Conservation (phyloP, 2,329 filamentous ascomycete genomes). For the Coniella vitis region DNA sequence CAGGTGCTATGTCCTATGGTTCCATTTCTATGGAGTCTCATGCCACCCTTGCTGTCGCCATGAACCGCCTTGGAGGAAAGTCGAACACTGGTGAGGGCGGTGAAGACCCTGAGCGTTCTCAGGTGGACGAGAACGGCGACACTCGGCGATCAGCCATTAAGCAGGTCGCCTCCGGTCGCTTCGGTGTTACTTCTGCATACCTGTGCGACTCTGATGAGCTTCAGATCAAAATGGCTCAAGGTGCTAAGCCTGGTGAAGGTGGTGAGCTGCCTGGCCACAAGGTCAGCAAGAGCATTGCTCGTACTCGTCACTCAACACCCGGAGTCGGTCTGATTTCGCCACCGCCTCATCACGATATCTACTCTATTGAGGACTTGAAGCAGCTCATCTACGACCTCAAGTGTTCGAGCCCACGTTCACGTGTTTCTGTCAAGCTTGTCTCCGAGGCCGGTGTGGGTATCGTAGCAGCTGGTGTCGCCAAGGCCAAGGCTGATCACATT, state of each 20-base stretch:
- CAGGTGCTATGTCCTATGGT: constrained; percentile 96
- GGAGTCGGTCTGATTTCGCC: constrained; percentile 95
- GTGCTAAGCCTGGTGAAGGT: constrained; percentile 94
- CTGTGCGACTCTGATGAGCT: constrained; percentile 92
- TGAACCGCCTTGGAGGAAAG: constrained; percentile 95
- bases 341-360: constrained; percentile 91
- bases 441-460: constrained; percentile 97
- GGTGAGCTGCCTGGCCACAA: constrained; percentile 97
- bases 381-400: constrained; percentile 97
- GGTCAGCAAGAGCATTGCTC: constrained; percentile 87
- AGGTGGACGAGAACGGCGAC: constrained; percentile 82
- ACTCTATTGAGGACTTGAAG: constrained; percentile 96
- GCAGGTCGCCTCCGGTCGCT: constrained; percentile 91
- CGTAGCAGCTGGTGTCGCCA: constrained; percentile 93
- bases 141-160: constrained; percentile 98
- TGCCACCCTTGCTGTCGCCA: constrained; percentile 88
- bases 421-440: constrained; percentile 94
- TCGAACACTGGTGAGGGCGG: constrained; percentile 97
- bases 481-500: constrained; percentile 95
- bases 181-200: constrained; percentile 92
- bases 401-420: constrained; percentile 85
- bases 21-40: constrained; percentile 99
- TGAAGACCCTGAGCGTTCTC: constrained; percentile 86
- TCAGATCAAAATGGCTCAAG: constrained; percentile 99
- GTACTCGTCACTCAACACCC: constrained; percentile 90